These are phyloP conservation scores for Scheffersomyces insectosa DNA, from an alignment of 1,139 yeast species.

Conservation along the genomic window DNA sequence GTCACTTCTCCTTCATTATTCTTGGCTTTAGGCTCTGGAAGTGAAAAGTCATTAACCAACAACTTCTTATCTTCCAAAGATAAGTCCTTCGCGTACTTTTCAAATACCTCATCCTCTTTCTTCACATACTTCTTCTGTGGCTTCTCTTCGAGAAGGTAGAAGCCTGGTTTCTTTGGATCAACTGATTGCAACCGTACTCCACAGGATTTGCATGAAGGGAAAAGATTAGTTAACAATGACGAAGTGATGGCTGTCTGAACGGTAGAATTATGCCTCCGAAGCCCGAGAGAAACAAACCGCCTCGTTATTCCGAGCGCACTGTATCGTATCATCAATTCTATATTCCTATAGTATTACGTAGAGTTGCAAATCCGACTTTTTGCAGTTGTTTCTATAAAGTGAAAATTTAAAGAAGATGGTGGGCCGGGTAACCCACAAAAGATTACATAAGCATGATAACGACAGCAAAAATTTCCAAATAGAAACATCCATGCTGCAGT, in stretches of 20 bases:
- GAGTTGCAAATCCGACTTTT: background rate
- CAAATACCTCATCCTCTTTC: slow-evolving; percentile 25
- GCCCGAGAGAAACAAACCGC: background rate
- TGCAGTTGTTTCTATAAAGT: too few species aligned
- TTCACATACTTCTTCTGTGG: slow-evolving; percentile 9
- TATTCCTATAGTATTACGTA: background rate
- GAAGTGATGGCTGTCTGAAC: slow-evolving; percentile 4
- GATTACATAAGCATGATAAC: too few species aligned
- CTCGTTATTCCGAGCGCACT: background rate
- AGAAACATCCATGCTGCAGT: too few species aligned
- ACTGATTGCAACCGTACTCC: slow-evolving; percentile 52
- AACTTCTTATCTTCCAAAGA: slow-evolving; percentile 27
- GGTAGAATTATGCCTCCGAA: background rate
- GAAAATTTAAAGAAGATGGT: background rate
- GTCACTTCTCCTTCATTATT: background rate
- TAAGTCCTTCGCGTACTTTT: slow-evolving; percentile 17
- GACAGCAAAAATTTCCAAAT: too few species aligned
- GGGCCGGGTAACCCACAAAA: background rate
- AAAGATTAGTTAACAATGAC: slow-evolving; percentile 13
- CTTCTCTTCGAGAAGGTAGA: slow-evolving; percentile 23
- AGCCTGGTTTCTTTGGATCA: slow-evolving; percentile 41
- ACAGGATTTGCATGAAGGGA: slow-evolving; percentile 40
- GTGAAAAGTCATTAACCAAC: slow-evolving; percentile 18
- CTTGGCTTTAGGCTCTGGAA: background rate
- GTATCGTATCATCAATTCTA: background rate